Percentiles rank a stretch among this genome's conserved stretches.
Evolutionary conservation across 1,284 basidiomycete species (phyloP).

Genomic region (Melampsora larici-populina): DNA sequence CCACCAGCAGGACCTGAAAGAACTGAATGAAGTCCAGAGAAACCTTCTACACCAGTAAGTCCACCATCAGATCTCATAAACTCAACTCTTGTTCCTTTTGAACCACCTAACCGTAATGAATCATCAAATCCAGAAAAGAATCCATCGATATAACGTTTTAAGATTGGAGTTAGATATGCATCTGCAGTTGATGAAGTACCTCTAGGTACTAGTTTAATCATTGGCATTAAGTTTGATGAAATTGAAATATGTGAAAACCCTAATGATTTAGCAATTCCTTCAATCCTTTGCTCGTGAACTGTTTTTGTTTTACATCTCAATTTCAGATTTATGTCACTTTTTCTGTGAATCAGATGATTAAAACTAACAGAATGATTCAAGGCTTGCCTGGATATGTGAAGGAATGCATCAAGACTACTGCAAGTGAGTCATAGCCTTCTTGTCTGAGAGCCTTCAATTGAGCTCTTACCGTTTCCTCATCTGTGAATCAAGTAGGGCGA

Average conservation of each 20-base stretch:
- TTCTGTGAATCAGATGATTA: neutral
- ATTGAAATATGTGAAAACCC: slow-evolving; percentile 86
- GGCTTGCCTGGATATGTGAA: slow-evolving; percentile 70
- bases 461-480: slow-evolving; percentile 50
- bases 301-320: too few relatives aligned
- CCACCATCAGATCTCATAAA: slow-evolving; percentile 88
- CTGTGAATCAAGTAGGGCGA: slow-evolving; percentile 43
- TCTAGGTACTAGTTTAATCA: slow-evolving; percentile 92
- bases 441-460: slow-evolving; percentile 70
- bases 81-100: slow-evolving; percentile 54
- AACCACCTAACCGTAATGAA: slow-evolving; percentile 58
- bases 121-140: slow-evolving; percentile 85
- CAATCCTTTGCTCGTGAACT: slow-evolving; percentile 66
- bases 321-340: neutral
- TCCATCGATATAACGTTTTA: slow-evolving; percentile 80
- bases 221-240: slow-evolving; percentile 80
- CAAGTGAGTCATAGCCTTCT: slow-evolving; percentile 75
- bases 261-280: slow-evolving; percentile 67
- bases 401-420: slow-evolving; percentile 83
- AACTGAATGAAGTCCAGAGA: slow-evolving; percentile 82
- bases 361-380: neutral
- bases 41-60: slow-evolving; percentile 75
- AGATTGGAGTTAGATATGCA: slow-evolving; percentile 89
- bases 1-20: slow-evolving; percentile 83
- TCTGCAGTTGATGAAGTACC: slow-evolving; percentile 90